Base-by-base conservation (phyloP, 108 stramenopile genomes). In the Nitzschia sp. region DNA sequence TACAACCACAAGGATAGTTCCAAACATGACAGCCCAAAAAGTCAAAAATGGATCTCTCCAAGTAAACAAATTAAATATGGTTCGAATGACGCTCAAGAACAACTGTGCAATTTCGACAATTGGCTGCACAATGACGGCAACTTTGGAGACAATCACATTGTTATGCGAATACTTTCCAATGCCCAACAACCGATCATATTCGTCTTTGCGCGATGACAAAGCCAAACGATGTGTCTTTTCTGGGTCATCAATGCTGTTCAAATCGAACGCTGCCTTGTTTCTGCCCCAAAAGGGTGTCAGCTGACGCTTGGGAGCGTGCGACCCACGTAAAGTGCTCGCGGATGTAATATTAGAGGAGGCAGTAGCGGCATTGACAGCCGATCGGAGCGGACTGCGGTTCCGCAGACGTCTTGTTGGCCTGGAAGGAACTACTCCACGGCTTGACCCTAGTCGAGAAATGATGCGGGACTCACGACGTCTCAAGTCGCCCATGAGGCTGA, bases 11-110 rank as follows among this genome's bases (percentile, higher is more conserved):
- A 65, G 27, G 17, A 64, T 55, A 8, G 38, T 49, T 4, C 75
- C 65, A 55, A 85, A 74, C 9, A 77, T 2, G 27, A 68, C 75
- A 15, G 72, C 57, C 77, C 77, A 79, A 45, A 74, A 79, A 15
- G 85, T 76, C 11, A 83, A 45, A 32, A 62, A 74, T 2, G 85
- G 85, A 60, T 86, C 85, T 56, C 77, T 68, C 85, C 85, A 83
- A 27, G 74, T 81, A 21, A 86, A 71, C 15, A 81, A 42, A 34
- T 86, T 86, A 69, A 80, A 83, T 0, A 27, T 23, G 17, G 79
- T 34, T 51, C 85, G 76, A 54, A 71, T 70, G n/a, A 63, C 21
- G 18, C 46, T 1, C 2, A 71, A 33, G 19, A 63, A 24, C 17
- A 36, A 46, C 30, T 54, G 62, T 1, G 63, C 62, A 26, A 64